Percentiles rank a stretch among this genome's conserved stretches.
These are phyloP conservation scores for Epichloe baconii DNA, from an alignment of 2,329 filamentous ascomycete species.

Conservation along the genomic window DNA sequence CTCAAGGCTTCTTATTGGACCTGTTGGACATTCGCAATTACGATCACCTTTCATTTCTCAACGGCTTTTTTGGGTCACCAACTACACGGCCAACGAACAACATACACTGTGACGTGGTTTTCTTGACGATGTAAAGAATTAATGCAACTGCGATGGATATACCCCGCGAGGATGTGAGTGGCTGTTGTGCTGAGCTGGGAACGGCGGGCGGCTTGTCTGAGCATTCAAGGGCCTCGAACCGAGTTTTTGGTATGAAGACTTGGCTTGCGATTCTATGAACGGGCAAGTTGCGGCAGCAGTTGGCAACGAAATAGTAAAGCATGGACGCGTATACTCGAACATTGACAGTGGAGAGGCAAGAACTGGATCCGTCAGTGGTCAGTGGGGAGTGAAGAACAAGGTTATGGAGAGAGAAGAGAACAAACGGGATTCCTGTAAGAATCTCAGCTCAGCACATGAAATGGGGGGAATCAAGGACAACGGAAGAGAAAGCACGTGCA, in stretches of 20 bases:
- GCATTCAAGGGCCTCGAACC: background rate
- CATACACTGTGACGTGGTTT: slow-evolving; percentile 22
- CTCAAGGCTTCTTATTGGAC: background rate
- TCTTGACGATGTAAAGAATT: slow-evolving; percentile 20
- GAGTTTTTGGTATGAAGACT: background rate
- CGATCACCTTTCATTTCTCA: slow-evolving; percentile 14
- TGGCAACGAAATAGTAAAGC: slow-evolving; percentile 3
- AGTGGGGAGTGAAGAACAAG: slow-evolving; percentile 14
- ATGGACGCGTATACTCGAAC: slow-evolving; percentile 3
- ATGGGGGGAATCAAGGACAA: slow-evolving; percentile 2
- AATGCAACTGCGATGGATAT: slow-evolving; percentile 29
- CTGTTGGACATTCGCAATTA: slow-evolving; percentile 10
- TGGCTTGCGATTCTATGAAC: background rate
- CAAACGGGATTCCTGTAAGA: background rate
- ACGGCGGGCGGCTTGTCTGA: slow-evolving; percentile 1
- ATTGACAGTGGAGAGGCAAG: slow-evolving; percentile 19
- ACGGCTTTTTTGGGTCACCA: slow-evolving; percentile 18
- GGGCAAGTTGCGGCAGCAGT: slow-evolving; percentile 3
- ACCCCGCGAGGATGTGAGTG: slow-evolving; percentile 26
- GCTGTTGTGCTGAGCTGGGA: slow-evolving; percentile 21
- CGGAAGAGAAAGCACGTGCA: slow-evolving; percentile 1
- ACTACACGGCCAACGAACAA: slow-evolving; percentile 18
- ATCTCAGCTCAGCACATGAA: background rate
- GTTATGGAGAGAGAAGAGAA: slow-evolving; percentile 6
- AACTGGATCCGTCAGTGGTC: too few relatives aligned